Base-by-base conservation (phyloP, 2,329 filamentous ascomycete species). In the Lecanicillium sp. region DNA sequence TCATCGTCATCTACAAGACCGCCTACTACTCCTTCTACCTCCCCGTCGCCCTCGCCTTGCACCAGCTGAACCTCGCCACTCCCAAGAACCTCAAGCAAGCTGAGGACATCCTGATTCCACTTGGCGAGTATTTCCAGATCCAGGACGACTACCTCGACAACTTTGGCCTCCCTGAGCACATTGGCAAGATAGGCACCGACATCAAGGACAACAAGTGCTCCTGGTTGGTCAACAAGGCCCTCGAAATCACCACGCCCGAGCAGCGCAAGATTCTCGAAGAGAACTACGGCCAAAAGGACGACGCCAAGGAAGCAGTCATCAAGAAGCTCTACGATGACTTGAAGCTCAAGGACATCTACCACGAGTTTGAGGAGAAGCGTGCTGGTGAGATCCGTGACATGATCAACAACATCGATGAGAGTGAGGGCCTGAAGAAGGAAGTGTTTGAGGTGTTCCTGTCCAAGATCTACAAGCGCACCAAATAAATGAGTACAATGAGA, bases 201-300 rank as follows among this genome's bases (percentile, higher is more conserved):
- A 98, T 98, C 63, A 82, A 89, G 73, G 92, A 98, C 70, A 98
- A 98, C 78, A 98, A 98, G 76, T 98, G 92, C 75, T 94, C 86
- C 30, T 98, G 92, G 92, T 71, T 98, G 43, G 77, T 98, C 64
- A 98, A 98, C 75, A 83, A 95, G 66, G 92, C 92, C 33, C 73
- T 98, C 43, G 74, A 80, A 60, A 75, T 83, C 45, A 84, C 78
- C 48, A 89, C 75, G 3, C 80, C 86, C 2, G 87, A 90, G 60
- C 92, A 98, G 74, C 80, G 88, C 57, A 74, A 84, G 65, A 64
- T 94, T 29, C 80, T 98, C 37, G 87, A 95, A 57, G 78, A 86
- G 42, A 90, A 95, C 70, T 98, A 98, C 62, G 92, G 92, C 51
- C 80, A 80, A 59, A 98, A 96, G 74, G 81, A 96, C 65, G 75